Evolutionary conservation across 495 filamentous ascomycete species (phyloP).

Genomic region (Hypoxylon intermedium): DNA sequence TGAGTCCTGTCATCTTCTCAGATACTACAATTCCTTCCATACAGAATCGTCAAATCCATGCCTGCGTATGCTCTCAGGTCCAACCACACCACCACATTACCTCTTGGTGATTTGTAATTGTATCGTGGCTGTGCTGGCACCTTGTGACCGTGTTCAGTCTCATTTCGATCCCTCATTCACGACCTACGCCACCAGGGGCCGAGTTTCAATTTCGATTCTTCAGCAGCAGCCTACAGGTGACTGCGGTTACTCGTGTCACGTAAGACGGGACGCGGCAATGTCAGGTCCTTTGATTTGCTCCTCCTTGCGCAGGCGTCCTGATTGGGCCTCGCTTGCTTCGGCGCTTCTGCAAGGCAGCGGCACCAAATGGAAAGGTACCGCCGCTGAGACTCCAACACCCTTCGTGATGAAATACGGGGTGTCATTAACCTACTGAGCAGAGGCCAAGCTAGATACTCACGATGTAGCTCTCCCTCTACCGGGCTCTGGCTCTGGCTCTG

Average conservation of each 20-base stretch:
- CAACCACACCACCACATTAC: no score
- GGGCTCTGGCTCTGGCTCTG: not conserved
- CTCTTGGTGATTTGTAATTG: no score
- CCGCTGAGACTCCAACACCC: not conserved
- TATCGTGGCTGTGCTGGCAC: not conserved
- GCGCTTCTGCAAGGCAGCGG: conserved; percentile 49
- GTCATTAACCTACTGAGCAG: conserved; percentile 42
- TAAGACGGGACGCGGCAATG: conserved; percentile 14
- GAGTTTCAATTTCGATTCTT: not conserved
- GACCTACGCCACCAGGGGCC: not conserved
- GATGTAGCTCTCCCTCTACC: conserved; percentile 59
- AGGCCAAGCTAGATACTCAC: conserved; percentile 58
- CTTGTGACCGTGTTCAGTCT: not conserved
- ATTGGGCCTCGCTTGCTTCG: conserved; percentile 57
- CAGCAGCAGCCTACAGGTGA: not conserved
- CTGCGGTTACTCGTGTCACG: not conserved
- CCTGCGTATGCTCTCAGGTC: no score
- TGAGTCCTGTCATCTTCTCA: no score
- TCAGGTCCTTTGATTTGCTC: conserved; percentile 57
- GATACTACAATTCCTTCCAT: no score
- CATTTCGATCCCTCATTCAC: not conserved
- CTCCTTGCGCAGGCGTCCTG: conserved; percentile 59
- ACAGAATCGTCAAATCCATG: no score
- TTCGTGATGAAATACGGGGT: not conserved
- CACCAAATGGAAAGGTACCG: conserved; percentile 58